Conservation (phyloP, 768 basidiomycete species). For the Symmetrospora coprosmae region DNA sequence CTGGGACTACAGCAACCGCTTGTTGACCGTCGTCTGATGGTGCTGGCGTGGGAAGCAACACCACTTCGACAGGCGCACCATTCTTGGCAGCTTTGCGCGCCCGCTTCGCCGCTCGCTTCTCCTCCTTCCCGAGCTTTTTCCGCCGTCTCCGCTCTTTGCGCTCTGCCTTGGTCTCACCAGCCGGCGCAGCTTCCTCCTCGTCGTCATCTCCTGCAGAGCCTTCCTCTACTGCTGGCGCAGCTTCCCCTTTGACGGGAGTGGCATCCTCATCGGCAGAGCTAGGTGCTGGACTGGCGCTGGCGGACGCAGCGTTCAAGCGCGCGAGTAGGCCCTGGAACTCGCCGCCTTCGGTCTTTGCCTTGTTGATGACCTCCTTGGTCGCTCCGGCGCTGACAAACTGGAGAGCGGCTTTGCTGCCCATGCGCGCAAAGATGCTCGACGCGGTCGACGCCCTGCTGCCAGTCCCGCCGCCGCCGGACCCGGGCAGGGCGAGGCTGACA, state of each 20-base stretch:
- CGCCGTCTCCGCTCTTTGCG: constrained; percentile 14
- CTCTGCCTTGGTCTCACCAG: not conserved
- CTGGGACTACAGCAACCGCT: too few species aligned
- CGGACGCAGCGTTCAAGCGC: constrained; percentile 27
- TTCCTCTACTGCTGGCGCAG: constrained; percentile 2
- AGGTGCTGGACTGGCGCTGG: constrained; percentile 20
- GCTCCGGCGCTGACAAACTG: constrained; percentile 19
- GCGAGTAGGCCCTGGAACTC: constrained; percentile 30
- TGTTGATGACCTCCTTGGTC: constrained; percentile 19
- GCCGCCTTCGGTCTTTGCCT: constrained; percentile 24
- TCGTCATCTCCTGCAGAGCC: constrained; percentile 13
- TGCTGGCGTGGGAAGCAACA: too few species aligned
- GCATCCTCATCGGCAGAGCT: constrained; percentile 25
- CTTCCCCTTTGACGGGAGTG: constrained; percentile 24
- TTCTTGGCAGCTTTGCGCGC: not conserved
- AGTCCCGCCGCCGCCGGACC: not conserved
- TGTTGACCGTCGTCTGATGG: too few species aligned
- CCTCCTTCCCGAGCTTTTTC: constrained; percentile 13
- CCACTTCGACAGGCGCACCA: too few species aligned
- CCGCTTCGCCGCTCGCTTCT: not conserved
- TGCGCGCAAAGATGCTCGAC: constrained; percentile 5
- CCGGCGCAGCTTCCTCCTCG: constrained; percentile 6
- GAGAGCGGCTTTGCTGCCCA: constrained; percentile 16
- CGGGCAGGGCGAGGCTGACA: constrained; percentile 8
- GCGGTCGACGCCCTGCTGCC: constrained; percentile 24